Base-by-base conservation (phyloP, 1,284 basidiomycete genomes). In the Ustilago cynodontis region DNA sequence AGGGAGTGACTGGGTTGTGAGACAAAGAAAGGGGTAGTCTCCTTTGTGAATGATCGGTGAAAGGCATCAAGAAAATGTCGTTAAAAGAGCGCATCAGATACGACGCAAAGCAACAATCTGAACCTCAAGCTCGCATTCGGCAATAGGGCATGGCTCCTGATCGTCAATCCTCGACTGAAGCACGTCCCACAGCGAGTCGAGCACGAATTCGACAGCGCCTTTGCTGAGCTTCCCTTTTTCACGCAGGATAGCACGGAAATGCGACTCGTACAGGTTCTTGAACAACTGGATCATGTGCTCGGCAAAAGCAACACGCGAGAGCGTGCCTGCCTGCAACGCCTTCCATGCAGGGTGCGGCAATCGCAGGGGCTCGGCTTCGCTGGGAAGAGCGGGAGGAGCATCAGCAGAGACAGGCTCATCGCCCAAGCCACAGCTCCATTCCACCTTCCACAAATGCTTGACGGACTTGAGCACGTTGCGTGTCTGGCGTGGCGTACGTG, bases 251-350 rank as follows among this genome's bases (percentile, higher is more conserved):
- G 63, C 59, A 1, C 87, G 78, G 73, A 87, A 85, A 65, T 87
- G 86, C 37, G 75, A 70, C 64, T 87, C 87, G 80, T 86, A 87
- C n/a, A 87, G 74, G 55, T 86, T 86, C 73, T 86, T 86, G 76
- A 87, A 82, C 31, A 87, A 82, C 68, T 83, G 73, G 39, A 83
- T 63, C 65, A 82, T 65, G 68, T 87, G 86, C 50, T 87, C 86
- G 24, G 86, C 77, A 64, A 86, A 87, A n/a, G 81, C 78, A 9
- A 84, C 78, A 20, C 76, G 70, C 18, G 81, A 78, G 39, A 87
- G 80, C n/a, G 82, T 85, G 6, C 85, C 85, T 37, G 86, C 81
- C 35, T 84, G 73, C 58, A 86, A 65, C 31, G 86, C 86, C 29
- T 82, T 81, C 83, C 86, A 86, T 2, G 87, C 86, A 2, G 87